Evolutionary conservation across 2,329 filamentous ascomycete genomes (phyloP).

Genomic region (Claviceps maximensis): DNA sequence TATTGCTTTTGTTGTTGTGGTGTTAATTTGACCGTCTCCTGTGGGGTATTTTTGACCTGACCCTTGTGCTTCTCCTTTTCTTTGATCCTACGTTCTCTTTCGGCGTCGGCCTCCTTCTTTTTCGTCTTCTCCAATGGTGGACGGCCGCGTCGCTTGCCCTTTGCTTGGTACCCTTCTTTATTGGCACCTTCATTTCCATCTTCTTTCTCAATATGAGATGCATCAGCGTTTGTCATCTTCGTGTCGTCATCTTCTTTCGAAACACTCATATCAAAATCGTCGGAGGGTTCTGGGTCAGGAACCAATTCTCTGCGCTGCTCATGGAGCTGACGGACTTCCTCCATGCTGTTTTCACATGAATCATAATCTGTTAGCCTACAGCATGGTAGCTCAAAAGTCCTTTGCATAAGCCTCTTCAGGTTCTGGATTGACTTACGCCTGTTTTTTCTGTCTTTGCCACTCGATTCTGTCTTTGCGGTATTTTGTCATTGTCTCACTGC

Average conservation of each 20-base stretch:
- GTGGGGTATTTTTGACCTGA: constrained; percentile 41
- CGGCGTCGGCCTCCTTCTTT: constrained; percentile 48
- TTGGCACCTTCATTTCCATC: constrained; percentile 55
- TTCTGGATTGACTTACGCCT: constrained; percentile 37
- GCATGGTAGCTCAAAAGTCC: not conserved
- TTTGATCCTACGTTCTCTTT: constrained; percentile 56
- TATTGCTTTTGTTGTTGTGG: constrained; percentile 80
- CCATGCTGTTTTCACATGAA: constrained; percentile 34
- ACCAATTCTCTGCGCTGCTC: constrained; percentile 60
- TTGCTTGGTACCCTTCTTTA: constrained; percentile 50
- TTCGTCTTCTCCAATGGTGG: constrained; percentile 50
- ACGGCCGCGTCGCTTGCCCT: constrained; percentile 44
- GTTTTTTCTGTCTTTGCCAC: constrained; percentile 64
- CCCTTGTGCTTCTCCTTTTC: constrained; percentile 51
- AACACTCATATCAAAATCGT: constrained; percentile 36
- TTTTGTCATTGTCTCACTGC: constrained; percentile 85
- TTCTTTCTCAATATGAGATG: constrained; percentile 39
- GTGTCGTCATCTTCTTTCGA: constrained; percentile 40
- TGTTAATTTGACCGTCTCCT: constrained; percentile 48
- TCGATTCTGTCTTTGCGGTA: constrained; percentile 95
- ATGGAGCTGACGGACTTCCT: constrained; percentile 58
- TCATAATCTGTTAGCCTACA: not conserved
- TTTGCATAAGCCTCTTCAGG: constrained; percentile 1
- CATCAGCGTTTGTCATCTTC: constrained; percentile 51
- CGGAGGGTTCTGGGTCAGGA: constrained; percentile 58